Evolutionary conservation across 2,329 filamentous ascomycete species (phyloP).

Genomic region (Drechslerella dactyloides): DNA sequence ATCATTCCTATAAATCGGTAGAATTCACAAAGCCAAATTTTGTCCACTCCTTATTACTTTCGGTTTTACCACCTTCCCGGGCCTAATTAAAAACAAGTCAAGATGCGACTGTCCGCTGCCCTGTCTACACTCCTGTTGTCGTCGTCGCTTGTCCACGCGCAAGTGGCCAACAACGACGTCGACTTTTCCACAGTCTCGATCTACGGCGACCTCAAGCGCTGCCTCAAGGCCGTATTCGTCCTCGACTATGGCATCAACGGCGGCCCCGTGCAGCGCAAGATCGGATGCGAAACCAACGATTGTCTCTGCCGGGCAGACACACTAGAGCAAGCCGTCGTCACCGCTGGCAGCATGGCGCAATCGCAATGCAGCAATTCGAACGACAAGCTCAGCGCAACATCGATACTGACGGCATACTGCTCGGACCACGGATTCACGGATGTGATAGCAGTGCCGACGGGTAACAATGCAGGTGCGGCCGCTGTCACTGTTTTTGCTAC

Average conservation of each 20-base stretch:
- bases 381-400: conserved; percentile 36
- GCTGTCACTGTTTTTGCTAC: conserved; percentile 50
- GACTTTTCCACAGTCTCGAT: conserved; percentile 25
- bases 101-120: conserved; percentile 31
- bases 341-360: conserved; percentile 32
- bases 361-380: conserved; percentile 33
- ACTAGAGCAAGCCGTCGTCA: conserved; percentile 25
- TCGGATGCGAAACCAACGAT: conserved; percentile 43
- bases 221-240: conserved; percentile 34
- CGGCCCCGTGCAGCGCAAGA: conserved; percentile 24
- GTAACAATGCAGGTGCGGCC: conserved; percentile 34
- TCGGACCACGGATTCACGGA: conserved; percentile 29
- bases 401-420: conserved; percentile 35
- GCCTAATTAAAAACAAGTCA: background rate
- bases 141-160: conserved; percentile 30
- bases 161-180: conserved; percentile 24
- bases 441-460: conserved; percentile 19
- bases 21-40: too few species aligned
- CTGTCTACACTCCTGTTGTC: conserved; percentile 26
- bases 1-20: background rate
- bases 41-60: background rate
- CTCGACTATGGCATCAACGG: conserved; percentile 25
- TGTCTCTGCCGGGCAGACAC: conserved; percentile 42
- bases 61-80: background rate
- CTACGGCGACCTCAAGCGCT: conserved; percentile 31